Evolutionary conservation across 306 rosid species (phyloP), one percentile per base, ranked within the genome.

Genomic region (Parietaria judaica): DNA sequence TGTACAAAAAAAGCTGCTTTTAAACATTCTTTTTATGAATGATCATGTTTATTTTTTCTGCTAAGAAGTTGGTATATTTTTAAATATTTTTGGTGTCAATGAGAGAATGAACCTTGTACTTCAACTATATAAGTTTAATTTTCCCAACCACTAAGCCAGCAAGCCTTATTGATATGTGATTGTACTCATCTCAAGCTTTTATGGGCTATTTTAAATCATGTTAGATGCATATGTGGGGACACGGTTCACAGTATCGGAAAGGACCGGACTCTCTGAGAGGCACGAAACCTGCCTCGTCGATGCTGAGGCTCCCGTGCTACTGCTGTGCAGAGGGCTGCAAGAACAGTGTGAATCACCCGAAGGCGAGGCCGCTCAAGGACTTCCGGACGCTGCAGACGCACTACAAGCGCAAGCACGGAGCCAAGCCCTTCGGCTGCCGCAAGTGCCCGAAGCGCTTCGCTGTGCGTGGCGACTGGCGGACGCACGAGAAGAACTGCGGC

Each of bases 181-280:
- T 23, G 31, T 23, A 23, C 31, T 23, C 31, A 23, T 23, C 31
- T 23, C 1, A 23, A 23, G 31, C 1, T 23, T 23, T 23, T 23
- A 23, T 23, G 31, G 31, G 31, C 31, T 23, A 23, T 23, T 23
- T 23, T 11, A 36, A 5, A 41, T 41, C 45, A 41, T 56, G n/a
- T 23, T 63, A 91, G 96, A 92, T 92, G 98, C 98, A 92, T 67
- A 92, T 92, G 98, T 92, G 98, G 98, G 98, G 98, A 23, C 98
- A 92, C 65, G 98, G 98, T 0, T 88, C 96, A 44, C 87, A 91
- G 41, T 91, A 87, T 52, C 73, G 96, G 52, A 91, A 91, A 73
- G 98, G 98, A 0, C 86, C 98, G 10, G 98, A 88, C 44, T 92
- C 98, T 0, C 37, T 92, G 23, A 78, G 88, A 71, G 96, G 95